A percentile compares a stretch with the other conserved stretches of the same genome.
Evolutionary conservation across 495 filamentous ascomycete species (phyloP).

Genomic region (Penicillium herquei): DNA sequence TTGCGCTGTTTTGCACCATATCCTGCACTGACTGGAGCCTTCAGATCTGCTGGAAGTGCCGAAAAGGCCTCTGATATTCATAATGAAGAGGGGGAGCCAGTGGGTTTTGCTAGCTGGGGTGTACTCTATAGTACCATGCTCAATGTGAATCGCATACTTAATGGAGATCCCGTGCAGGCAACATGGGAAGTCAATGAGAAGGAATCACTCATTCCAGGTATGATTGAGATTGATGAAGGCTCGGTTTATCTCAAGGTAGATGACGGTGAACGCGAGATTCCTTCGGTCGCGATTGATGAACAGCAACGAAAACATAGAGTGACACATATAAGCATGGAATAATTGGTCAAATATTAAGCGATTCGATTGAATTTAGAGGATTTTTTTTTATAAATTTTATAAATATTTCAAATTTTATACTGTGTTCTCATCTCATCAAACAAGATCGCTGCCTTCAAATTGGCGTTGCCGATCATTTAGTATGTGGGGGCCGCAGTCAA

Average conservation of each 20-base stretch:
- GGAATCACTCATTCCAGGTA: not conserved
- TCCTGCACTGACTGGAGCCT: constrained; percentile 8
- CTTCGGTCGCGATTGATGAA: not conserved
- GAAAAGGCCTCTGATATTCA: constrained; percentile 15
- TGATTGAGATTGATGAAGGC: not conserved
- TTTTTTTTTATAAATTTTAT: too few relatives aligned
- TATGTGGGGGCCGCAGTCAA: too few relatives aligned
- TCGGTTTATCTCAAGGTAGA: not conserved
- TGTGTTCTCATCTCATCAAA: too few relatives aligned
- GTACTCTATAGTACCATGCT: constrained; percentile 49
- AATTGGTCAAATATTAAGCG: too few relatives aligned
- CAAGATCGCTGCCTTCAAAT: too few relatives aligned
- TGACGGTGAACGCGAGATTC: not conserved
- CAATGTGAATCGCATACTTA: constrained; percentile 33
- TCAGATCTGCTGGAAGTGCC: not conserved
- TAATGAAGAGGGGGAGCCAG: not conserved
- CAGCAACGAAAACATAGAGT: not conserved
- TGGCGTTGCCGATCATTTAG: too few relatives aligned
- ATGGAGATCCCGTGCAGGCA: constrained; percentile 17
- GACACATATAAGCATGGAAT: too few relatives aligned
- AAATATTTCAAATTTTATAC: too few relatives aligned
- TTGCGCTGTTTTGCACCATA: constrained; percentile 13
- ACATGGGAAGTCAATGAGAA: constrained; percentile 20
- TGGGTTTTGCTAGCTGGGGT: constrained; percentile 3
- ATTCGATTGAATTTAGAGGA: too few relatives aligned